Evolutionary conservation across 1,284 basidiomycete genomes (phyloP).

Genomic region (Cutaneotrichosporon mucoides): DNA sequence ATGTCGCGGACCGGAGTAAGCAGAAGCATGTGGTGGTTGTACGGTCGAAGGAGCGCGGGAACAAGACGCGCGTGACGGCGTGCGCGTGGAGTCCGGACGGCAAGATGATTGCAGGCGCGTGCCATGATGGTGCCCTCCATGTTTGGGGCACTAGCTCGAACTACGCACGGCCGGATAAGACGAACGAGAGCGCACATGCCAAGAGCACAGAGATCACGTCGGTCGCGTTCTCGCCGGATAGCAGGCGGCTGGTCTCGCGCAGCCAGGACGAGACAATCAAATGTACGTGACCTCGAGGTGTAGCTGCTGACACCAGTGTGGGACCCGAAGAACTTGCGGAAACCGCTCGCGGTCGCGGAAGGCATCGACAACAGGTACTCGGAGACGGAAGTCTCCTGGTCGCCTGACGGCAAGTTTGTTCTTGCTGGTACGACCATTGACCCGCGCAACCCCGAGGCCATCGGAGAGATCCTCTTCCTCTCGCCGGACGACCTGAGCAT

Average conservation of each 20-base stretch:
- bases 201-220: conserved; percentile 79
- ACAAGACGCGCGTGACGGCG: conserved; percentile 82
- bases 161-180: conserved; percentile 81
- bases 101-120: conserved; percentile 75
- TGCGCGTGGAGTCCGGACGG: conserved; percentile 85
- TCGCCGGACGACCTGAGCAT: conserved; percentile 63
- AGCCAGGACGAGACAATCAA: conserved; percentile 94
- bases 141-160: conserved; percentile 91
- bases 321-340: conserved; percentile 85
- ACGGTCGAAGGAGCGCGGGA: conserved; percentile 93
- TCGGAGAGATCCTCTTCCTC: conserved; percentile 70
- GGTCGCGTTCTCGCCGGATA: conserved; percentile 78
- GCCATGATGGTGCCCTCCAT: conserved; percentile 84
- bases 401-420: conserved; percentile 80
- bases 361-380: conserved; percentile 76
- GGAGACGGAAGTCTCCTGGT: conserved; percentile 87
- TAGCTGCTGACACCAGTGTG: conserved; percentile 61
- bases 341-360: conserved; percentile 64
- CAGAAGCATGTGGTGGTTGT: conserved; percentile 93
- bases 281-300: conserved; percentile 56
- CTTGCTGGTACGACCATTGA: conserved; percentile 68
- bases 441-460: conserved; percentile 54
- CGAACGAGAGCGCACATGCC: conserved; percentile 77
- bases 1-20: conserved; percentile 77
- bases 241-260: conserved; percentile 71